These are phyloP conservation scores for Alternaria alternata DNA, from an alignment of 2,329 filamentous ascomycete species.

Conservation along the genomic window DNA sequence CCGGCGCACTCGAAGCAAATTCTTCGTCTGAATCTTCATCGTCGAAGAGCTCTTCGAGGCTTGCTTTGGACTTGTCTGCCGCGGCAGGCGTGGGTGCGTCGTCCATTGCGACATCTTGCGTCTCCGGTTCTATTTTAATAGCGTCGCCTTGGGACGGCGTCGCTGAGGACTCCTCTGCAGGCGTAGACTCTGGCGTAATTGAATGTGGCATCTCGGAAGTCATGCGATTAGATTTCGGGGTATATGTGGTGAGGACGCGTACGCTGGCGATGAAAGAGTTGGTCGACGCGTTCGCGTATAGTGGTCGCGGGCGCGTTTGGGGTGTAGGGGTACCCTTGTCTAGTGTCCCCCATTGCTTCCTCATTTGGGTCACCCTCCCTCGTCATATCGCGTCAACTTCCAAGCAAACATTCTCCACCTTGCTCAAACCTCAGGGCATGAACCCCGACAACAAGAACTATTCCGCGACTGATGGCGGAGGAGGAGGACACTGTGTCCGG, in stretches of 20 bases:
- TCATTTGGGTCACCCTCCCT: constrained; percentile 20
- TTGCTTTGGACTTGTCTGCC: constrained; percentile 45
- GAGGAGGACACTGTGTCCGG: constrained; percentile 40
- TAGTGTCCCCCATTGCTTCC: constrained; percentile 14
- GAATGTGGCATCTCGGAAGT: constrained; percentile 56
- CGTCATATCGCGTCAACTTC: constrained; percentile 15
- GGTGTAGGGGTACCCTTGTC: constrained; percentile 25
- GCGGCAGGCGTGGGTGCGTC: constrained; percentile 39
- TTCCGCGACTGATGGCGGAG: constrained; percentile 27
- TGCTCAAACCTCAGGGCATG: constrained; percentile 13
- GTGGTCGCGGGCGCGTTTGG: constrained; percentile 30
- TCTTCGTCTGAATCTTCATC: constrained; percentile 66
- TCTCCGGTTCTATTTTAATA: constrained; percentile 38
- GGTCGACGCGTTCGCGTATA: constrained; percentile 28
- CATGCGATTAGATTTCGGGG: constrained; percentile 5
- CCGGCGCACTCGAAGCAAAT: constrained; percentile 63
- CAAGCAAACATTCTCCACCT: constrained; percentile 2
- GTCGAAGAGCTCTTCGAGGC: constrained; percentile 68
- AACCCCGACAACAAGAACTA: background rate
- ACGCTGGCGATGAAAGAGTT: constrained; percentile 12
- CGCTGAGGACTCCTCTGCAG: constrained; percentile 48
- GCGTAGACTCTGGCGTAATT: constrained; percentile 50
- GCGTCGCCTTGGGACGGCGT: constrained; percentile 51
- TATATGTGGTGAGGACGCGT: constrained; percentile 1
- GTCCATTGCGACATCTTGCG: constrained; percentile 44